These are phyloP conservation scores for Cercophora samala DNA, from an alignment of 495 filamentous ascomycete genomes.

Conservation along the genomic window DNA sequence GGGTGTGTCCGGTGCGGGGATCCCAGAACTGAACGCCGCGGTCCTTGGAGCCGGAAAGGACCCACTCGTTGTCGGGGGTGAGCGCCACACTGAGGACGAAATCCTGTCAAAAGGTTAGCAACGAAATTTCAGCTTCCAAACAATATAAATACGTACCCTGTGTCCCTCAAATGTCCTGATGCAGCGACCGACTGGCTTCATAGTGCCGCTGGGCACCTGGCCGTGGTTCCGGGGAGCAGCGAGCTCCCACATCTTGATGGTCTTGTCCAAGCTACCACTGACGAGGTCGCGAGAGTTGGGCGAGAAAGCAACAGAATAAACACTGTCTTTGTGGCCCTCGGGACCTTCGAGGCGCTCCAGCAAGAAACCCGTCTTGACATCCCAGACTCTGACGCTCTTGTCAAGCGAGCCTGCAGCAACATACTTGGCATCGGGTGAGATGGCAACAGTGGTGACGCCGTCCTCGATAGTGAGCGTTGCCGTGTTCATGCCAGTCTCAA, in stretches of 20 bases:
- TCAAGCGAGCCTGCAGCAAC: constrained; percentile 86
- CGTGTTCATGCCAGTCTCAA: constrained; percentile 68
- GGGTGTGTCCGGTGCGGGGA: constrained; percentile 77
- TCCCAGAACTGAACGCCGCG: constrained; percentile 93
- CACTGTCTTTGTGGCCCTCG: constrained; percentile 86
- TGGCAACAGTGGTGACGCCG: constrained; percentile 86
- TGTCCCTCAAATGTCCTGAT: constrained; percentile 89
- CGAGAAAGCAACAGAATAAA: constrained; percentile 90
- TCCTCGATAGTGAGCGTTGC: constrained; percentile 82
- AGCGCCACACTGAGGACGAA: constrained; percentile 87
- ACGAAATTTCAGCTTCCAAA: neutral
- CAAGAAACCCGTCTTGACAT: constrained; percentile 73
- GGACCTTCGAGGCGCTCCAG: constrained; percentile 80
- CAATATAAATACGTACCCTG: constrained; percentile 57
- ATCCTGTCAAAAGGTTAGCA: constrained; percentile 54
- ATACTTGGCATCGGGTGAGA: constrained; percentile 82
- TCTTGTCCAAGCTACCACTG: constrained; percentile 87
- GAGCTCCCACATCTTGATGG: constrained; percentile 94
- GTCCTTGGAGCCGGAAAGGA: constrained; percentile 88
- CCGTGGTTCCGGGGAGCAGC: constrained; percentile 59
- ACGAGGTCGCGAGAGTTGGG: constrained; percentile 84
- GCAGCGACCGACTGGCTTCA: constrained; percentile 70
- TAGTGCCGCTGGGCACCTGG: constrained; percentile 45
- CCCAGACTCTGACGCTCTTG: constrained; percentile 89
- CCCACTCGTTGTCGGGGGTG: constrained; percentile 84